Percentiles rank a stretch among this genome's conserved stretches.
Conservation (phyloP, 306 rosid species). For the Echinosophora koreensis region DNA sequence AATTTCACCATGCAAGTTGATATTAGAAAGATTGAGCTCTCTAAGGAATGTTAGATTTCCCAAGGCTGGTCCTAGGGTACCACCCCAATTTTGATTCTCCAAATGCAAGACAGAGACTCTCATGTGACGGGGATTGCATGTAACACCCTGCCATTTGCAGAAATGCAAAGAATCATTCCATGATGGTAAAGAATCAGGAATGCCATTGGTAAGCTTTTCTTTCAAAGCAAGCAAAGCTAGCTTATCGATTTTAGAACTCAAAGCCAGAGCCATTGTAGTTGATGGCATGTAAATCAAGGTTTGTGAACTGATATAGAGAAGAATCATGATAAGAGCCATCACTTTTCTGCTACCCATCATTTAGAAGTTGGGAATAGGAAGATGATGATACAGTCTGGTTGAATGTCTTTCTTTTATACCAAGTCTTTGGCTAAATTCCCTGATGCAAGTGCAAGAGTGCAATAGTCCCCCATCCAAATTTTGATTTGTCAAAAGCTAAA, state of each 20-base stretch:
- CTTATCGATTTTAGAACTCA: conserved; percentile 39
- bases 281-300: not conserved
- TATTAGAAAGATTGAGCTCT: not conserved
- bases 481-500: too few species aligned
- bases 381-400: too few species aligned
- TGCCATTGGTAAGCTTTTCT: conserved; percentile 38
- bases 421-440: too few species aligned
- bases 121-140: conserved; percentile 33
- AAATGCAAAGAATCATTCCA: conserved; percentile 51
- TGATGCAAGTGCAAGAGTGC: too few species aligned
- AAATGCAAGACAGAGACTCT: conserved; percentile 39
- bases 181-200: conserved; percentile 37
- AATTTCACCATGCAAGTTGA: conserved; percentile 29
- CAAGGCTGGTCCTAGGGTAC: conserved; percentile 37
- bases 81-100: conserved; percentile 31
- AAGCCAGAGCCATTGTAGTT: not conserved
- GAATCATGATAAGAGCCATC: not conserved
- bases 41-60: conserved; percentile 45
- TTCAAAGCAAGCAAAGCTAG: conserved; percentile 37
- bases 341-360: not conserved
- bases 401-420: too few species aligned
- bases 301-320: not conserved
- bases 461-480: too few species aligned
- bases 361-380: too few species aligned
- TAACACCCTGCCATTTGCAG: conserved; percentile 45